Evolutionary conservation across 768 basidiomycete species (phyloP).

Genomic region (Tricholoma furcatifolium): DNA sequence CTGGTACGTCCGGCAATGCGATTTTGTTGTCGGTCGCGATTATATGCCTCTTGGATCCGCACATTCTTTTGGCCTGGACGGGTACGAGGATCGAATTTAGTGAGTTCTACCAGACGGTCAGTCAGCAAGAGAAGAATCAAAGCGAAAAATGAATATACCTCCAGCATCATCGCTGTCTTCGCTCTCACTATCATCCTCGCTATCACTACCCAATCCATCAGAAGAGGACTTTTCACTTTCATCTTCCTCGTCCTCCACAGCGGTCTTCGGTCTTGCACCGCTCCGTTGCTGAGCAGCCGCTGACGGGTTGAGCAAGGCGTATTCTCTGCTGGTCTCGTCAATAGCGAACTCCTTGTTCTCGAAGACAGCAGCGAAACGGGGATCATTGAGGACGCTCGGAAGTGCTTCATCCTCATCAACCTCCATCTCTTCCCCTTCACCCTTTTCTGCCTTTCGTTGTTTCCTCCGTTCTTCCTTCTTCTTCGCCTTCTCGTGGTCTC

Average conservation of each 20-base stretch:
- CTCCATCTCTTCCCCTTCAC: slow-evolving; percentile 31
- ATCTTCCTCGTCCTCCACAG: slow-evolving; percentile 87
- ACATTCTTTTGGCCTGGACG: slow-evolving; percentile 48
- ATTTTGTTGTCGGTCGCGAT: slow-evolving; percentile 39
- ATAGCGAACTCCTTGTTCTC: slow-evolving; percentile 90
- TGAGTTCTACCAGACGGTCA: slow-evolving; percentile 38
- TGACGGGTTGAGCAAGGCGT: slow-evolving; percentile 90
- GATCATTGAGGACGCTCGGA: slow-evolving; percentile 70
- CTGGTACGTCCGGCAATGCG: slow-evolving; percentile 36
- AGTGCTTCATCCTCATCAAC: slow-evolving; percentile 34
- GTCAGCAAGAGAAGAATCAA: slow-evolving; percentile 4
- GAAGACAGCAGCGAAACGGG: slow-evolving; percentile 88
- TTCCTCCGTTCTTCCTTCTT: slow-evolving; percentile 57
- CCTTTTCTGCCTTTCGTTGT: slow-evolving; percentile 40
- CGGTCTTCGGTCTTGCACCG: slow-evolving; percentile 57
- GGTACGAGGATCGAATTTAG: slow-evolving; percentile 48
- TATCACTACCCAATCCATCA: slow-evolving; percentile 47
- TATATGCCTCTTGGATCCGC: slow-evolving; percentile 45
- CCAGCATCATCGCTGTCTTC: slow-evolving; percentile 58
- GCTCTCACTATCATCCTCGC: slow-evolving; percentile 40
- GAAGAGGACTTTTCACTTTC: slow-evolving; percentile 74
- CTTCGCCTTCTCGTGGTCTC: slow-evolving; percentile 59
- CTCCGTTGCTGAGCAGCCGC: slow-evolving; percentile 54
- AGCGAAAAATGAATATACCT: slow-evolving; percentile 33
- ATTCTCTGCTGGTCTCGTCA: slow-evolving; percentile 87